Evolutionary conservation across 108 stramenopile species (phyloP), one percentile per base, ranked within the genome.

Genomic region (Pseudonitzschia pungens): DNA sequence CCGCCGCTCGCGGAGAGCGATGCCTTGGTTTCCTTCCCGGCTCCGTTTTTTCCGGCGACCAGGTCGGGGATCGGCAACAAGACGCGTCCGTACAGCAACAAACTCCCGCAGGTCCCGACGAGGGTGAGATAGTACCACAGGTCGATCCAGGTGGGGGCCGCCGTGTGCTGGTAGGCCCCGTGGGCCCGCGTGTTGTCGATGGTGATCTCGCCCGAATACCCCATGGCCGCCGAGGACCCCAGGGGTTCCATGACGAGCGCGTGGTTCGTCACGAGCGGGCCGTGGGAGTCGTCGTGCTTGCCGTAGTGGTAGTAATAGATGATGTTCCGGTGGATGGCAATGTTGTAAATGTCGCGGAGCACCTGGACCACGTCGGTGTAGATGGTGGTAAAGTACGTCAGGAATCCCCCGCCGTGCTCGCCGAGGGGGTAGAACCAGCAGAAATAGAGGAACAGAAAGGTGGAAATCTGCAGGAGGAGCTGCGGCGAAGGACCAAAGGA

Each of bases 61-160:
- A 90, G 78, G 65, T 90, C 89, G 12, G 88, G 86, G 45, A 93
- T 81, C 16, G 92, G 92, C 45, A 86, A 77, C 26, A 89, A 55
- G 0, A 92, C 33, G 52, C 88, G 72, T 50, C 87, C 88, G 66
- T 80, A 92, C 15, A 82, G 56, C 0, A 86, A 24, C 22, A 74
- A 50, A n/a, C 65, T 62, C 10, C 43, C 32, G 44, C 70, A 20
- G 0, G 68, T 76, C 21, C 67, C 65, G 11, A 64, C 43, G 2
- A 64, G 18, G 14, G 73, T 74, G 43, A 78, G 20, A 48, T 65
- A 69, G 26, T 80, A 70, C 11, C 70, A 40, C 18, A 74, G 24
- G 21, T 72, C 75, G 18, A 28, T 59, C 79, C 72, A 75, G 31
- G 51, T 53, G 18, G 83, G 79, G 22, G 27, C 28, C 54, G 21